These are phyloP conservation scores for Psidium friedrichsthalianum DNA, from an alignment of 345 rosid genomes.

Conservation along the genomic window DNA sequence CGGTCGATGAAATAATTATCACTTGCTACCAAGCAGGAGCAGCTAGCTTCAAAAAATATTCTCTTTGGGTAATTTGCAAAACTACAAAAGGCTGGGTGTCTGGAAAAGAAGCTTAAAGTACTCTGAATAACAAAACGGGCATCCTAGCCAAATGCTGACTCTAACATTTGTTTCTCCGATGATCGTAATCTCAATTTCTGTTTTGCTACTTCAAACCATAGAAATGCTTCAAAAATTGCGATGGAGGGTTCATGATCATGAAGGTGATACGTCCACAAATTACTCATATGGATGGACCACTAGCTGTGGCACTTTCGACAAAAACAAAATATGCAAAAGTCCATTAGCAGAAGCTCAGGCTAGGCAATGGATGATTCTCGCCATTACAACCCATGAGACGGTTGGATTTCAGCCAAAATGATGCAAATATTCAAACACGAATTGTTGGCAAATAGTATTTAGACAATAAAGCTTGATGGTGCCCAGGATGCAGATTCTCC, in stretches of 20 bases:
- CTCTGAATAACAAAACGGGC: neutral
- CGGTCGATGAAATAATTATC: neutral
- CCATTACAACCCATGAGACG: neutral
- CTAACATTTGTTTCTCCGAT: neutral
- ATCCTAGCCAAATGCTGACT: neutral
- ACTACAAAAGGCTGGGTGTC: neutral
- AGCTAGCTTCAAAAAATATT: neutral
- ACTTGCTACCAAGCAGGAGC: neutral
- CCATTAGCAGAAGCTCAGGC: neutral
- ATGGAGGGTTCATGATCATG: neutral
- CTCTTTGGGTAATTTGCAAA: neutral
- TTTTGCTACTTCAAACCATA: neutral
- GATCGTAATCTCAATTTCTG: neutral
- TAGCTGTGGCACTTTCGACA: neutral
- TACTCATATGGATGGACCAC: neutral
- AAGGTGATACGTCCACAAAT: neutral
- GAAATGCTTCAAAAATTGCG: neutral
- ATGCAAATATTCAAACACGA: neutral
- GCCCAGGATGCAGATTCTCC: neutral
- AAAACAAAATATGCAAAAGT: neutral
- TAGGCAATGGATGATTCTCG: neutral
- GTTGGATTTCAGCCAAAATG: neutral
- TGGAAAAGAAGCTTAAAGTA: neutral
- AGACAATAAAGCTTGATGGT: neutral
- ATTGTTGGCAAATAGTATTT: neutral